Evolutionary conservation across 768 basidiomycete genomes (phyloP).

Genomic region (Lactifluus piperatus): DNA sequence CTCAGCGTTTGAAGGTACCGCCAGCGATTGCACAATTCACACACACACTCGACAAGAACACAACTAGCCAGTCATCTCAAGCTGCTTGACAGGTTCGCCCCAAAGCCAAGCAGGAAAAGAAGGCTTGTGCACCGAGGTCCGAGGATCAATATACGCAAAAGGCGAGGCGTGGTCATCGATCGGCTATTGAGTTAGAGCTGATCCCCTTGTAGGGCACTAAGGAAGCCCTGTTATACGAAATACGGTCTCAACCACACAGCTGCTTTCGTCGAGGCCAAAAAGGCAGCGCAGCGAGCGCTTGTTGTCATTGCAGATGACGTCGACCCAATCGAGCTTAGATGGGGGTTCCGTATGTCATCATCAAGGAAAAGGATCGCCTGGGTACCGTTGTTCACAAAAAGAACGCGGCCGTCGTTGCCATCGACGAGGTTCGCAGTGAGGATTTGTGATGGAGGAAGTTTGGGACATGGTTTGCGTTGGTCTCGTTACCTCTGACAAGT

Average conservation of each 20-base stretch:
- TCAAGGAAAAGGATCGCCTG: slow-evolving; percentile 96
- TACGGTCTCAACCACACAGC: slow-evolving; percentile 97
- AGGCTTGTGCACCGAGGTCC: slow-evolving; percentile 81
- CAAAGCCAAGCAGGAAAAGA: slow-evolving; percentile 95
- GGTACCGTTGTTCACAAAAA: slow-evolving; percentile 99
- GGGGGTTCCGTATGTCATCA: slow-evolving; percentile 98
- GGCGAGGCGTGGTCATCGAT: slow-evolving; percentile 24
- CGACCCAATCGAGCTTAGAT: slow-evolving; percentile 99
- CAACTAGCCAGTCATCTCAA: slow-evolving; percentile 97
- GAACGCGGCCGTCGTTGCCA: slow-evolving; percentile 83
- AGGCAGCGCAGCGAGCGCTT: slow-evolving; percentile 87
- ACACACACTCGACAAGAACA: slow-evolving; percentile 99
- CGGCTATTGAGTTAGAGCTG: neutral
- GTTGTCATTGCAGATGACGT: slow-evolving; percentile 97
- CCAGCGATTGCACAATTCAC: slow-evolving; percentile 97
- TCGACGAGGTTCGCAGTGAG: slow-evolving; percentile 93
- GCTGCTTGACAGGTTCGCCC: slow-evolving; percentile 92
- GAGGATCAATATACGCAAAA: slow-evolving; percentile 68
- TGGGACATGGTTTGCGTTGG: neutral
- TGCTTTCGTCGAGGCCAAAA: slow-evolving; percentile 94
- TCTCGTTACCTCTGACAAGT: slow-evolving; percentile 64
- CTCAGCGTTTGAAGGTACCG: slow-evolving; percentile 97
- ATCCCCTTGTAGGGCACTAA: slow-evolving; percentile 54
- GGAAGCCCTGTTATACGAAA: slow-evolving; percentile 93
- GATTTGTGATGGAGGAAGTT: neutral